Base-by-base conservation (phyloP, 768 basidiomycete genomes). In the Pisolithus marmoratus region DNA sequence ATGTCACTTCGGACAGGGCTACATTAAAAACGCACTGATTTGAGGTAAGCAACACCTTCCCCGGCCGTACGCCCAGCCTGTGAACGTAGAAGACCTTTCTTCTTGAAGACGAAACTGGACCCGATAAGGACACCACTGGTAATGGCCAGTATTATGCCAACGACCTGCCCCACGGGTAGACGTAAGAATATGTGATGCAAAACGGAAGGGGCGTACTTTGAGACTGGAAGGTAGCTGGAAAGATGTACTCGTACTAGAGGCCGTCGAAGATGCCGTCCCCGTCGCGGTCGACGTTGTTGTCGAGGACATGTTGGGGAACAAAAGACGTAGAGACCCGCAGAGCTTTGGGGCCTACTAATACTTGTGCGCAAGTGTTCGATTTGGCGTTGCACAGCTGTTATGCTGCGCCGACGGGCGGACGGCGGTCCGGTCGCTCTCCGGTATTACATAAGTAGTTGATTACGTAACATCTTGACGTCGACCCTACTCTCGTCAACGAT, bases 61-160 rank as follows among this genome's bases (percentile, higher is more conserved):
- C 89, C 89, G 3, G 85, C 80, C 38, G 71, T 68, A 53, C 87
- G 84, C 58, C 89, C 92, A 54, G 87, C 86, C 74, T 90, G 88
- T 65, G 85, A 82, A 68, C 83, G 77, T 49, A 92, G 65, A 19
- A 92, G 74, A 8, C 90, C 95, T 64, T 92, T 96, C 80, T 99
- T 99, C 83, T 99, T 99, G 74, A 99, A 87, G 2, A 98, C 94
- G 68, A 97, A 98, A 60, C 85, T 87, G 38, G 81, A 80, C 5
- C 95, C 96, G 54, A 98, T 99, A 54, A 99, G 81, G 26, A 93
- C 38, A 8, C 95, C 96, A 62, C 87, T 91, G 36, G 66, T 60
- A 47, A 93, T 65, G 46, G 90, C 88, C 54, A 92, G 79, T 44
- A 90, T 67, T 58, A 92, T 81, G 11, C 90, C 89, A 58, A 90